Evolutionary conservation across 441 rosid species (phyloP).

Genomic region (Cnidoscolus chayamansa): DNA sequence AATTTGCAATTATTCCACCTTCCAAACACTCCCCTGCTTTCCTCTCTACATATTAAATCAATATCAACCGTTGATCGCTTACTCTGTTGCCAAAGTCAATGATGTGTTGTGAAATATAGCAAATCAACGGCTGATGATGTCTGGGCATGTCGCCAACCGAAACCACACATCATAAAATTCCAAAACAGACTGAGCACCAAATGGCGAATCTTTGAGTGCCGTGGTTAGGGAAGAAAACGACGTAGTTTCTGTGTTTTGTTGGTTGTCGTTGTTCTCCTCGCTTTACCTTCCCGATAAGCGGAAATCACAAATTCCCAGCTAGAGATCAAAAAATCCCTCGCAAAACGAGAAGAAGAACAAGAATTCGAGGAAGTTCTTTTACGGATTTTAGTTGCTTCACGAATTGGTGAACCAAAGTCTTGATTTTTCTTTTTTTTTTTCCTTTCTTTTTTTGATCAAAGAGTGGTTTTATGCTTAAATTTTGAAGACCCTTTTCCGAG

Average conservation of each 20-base stretch:
- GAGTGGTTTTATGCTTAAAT: constrained; percentile 4
- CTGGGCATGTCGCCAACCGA: too few species aligned
- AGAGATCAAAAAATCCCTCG: not conserved
- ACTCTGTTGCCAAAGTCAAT: not conserved
- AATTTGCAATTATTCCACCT: constrained; percentile 8
- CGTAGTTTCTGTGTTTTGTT: constrained; percentile 1
- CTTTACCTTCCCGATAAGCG: constrained; percentile 11
- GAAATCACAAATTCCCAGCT: not conserved
- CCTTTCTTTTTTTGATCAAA: not conserved
- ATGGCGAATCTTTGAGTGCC: not conserved
- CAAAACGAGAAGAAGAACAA: not conserved
- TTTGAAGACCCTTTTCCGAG: not conserved
- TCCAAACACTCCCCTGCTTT: not conserved
- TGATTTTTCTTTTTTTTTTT: not conserved
- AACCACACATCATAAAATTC: not conserved
- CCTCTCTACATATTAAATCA: not conserved
- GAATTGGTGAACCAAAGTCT: not conserved
- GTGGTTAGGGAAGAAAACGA: not conserved
- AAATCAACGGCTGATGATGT: not conserved
- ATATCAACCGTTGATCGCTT: not conserved
- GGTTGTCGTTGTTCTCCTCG: not conserved
- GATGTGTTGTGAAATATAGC: too few species aligned
- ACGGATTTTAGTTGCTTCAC: not conserved
- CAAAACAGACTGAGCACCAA: not conserved
- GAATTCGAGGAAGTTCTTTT: not conserved